A percentile compares a stretch with the other conserved stretches of the same genome.
Conservation (phyloP, 371 early-diverging fungal genomes). For the Smittium culicis region DNA sequence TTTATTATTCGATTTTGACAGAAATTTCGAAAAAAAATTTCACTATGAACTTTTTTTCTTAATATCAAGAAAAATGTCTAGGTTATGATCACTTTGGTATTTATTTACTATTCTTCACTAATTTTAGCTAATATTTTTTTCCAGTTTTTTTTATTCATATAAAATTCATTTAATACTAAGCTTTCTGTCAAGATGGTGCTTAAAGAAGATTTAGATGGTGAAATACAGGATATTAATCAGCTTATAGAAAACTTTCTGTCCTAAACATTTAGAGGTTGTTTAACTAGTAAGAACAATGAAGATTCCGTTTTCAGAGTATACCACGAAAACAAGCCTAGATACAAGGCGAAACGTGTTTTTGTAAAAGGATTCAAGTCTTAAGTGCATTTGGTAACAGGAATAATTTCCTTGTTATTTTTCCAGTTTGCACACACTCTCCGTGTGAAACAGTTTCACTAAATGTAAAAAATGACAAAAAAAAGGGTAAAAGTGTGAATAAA, state of each 20-base stretch:
- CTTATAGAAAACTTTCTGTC: background rate
- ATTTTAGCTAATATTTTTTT: background rate
- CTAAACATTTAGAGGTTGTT: background rate
- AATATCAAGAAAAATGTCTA: background rate
- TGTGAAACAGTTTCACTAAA: background rate
- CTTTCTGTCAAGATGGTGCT: background rate
- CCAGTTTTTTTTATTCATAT: background rate
- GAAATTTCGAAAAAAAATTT: background rate
- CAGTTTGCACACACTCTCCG: background rate
- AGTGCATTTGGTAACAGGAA: background rate
- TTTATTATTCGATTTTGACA: background rate
- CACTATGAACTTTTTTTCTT: slow-evolving; percentile 3
- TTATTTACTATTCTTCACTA: background rate
- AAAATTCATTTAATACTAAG: background rate
- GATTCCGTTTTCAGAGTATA: background rate
- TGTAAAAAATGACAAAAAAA: background rate
- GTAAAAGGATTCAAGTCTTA: background rate
- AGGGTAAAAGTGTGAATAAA: background rate
- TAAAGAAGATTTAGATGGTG: background rate
- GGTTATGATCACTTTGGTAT: background rate
- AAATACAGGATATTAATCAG: background rate
- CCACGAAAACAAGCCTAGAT: background rate
- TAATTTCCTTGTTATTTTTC: background rate
- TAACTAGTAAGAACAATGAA: background rate
- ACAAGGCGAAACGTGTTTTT: background rate